Evolutionary conservation across 495 filamentous ascomycete genomes (phyloP).

Genomic region (Tuber borchii): DNA sequence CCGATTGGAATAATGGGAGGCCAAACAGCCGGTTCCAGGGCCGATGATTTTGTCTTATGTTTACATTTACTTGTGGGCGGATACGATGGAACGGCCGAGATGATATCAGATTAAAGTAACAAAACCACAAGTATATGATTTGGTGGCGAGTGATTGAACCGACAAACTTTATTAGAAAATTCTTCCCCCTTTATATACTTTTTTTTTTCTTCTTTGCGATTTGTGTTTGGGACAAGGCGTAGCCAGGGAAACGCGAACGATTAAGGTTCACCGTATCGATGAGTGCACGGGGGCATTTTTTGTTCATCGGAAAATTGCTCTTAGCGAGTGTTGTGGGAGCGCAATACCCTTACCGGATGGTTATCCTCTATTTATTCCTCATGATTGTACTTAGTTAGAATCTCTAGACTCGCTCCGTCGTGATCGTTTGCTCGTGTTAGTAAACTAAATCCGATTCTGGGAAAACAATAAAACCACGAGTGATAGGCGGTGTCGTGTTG

Average conservation of each 20-base stretch:
- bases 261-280: not conserved
- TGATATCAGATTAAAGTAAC: constrained; percentile 5
- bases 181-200: constrained; percentile 13
- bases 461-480: not conserved
- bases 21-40: constrained; percentile 39
- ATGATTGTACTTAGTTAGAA: not conserved
- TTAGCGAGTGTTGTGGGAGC: not conserved
- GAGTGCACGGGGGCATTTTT: not conserved
- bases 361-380: not conserved
- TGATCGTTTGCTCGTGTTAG: not conserved
- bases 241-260: not conserved
- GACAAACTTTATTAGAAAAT: constrained; percentile 9
- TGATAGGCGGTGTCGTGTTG: not conserved
- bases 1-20: constrained; percentile 31
- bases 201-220: constrained; percentile 6
- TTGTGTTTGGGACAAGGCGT: not conserved
- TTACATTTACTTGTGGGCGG: not conserved
- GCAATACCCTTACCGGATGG: not conserved
- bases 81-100: constrained; percentile 23
- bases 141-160: constrained; percentile 1
- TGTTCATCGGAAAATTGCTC: not conserved
- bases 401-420: not conserved
- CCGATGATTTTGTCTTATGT: constrained; percentile 18
- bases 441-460: not conserved
- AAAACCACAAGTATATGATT: constrained; percentile 4